Evolutionary conservation across 2,329 filamentous ascomycete genomes (phyloP).

Genomic region (Chaetomiaceae sp.): DNA sequence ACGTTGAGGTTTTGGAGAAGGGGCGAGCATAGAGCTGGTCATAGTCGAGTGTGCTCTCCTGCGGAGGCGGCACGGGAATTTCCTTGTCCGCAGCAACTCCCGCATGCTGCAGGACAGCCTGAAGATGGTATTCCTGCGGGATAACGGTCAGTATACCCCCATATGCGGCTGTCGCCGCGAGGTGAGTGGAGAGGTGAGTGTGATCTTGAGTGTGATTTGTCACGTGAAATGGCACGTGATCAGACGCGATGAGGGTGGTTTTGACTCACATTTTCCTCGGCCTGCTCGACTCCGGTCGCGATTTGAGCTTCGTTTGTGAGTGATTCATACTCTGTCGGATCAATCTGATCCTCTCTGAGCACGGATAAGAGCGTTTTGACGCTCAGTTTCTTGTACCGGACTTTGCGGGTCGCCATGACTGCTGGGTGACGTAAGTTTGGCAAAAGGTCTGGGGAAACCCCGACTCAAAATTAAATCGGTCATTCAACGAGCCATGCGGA

Average conservation of each 20-base stretch:
- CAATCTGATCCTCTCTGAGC: conserved; percentile 85
- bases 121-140: conserved; percentile 85
- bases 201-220: conserved; percentile 25
- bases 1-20: conserved; percentile 82
- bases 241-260: conserved; percentile 26
- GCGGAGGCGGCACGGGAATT: conserved; percentile 61
- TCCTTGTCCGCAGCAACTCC: conserved; percentile 55
- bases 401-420: conserved; percentile 62
- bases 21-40: conserved; percentile 76
- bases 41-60: conserved; percentile 71
- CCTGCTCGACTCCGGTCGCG: conserved; percentile 94
- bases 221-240: conserved; percentile 51
- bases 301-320: conserved; percentile 80
- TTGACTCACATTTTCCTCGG: conserved; percentile 88
- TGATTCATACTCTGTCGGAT: conserved; percentile 79
- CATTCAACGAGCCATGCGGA: conserved; percentile 57
- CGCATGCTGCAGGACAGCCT: conserved; percentile 65
- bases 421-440: conserved; percentile 34
- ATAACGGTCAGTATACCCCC: conserved; percentile 34
- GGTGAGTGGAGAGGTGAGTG: neutral
- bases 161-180: too few relatives aligned
- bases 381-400: conserved; percentile 86
- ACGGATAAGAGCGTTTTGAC: conserved; percentile 84
- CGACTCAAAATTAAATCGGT: conserved; percentile 59
- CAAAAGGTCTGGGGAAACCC: conserved; percentile 50